Percentiles rank a stretch among this genome's conserved stretches.
These are phyloP conservation scores for Plantago lanceolata DNA, from an alignment of 305 asterid species.

Conservation along the genomic window DNA sequence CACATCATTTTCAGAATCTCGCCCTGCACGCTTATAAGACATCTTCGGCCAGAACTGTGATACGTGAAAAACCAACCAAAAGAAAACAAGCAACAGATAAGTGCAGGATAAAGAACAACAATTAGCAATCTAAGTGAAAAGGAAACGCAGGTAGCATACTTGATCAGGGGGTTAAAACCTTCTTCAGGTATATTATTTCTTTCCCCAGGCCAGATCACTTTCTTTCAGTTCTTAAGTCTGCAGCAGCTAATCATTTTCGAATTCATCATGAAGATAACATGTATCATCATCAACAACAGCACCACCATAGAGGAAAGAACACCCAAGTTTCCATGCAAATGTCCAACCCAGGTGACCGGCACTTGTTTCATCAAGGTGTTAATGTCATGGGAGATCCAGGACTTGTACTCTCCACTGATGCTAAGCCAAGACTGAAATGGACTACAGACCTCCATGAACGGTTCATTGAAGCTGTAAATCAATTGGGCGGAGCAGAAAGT, in stretches of 20 bases:
- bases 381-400: conserved; percentile 70
- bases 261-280: conserved; percentile 35
- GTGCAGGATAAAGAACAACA: conserved; percentile 31
- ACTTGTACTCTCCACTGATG: conserved; percentile 93
- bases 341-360: conserved; percentile 57
- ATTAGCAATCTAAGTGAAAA: conserved; percentile 33
- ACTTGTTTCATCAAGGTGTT: conserved; percentile 64
- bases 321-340: conserved; percentile 56
- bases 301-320: conserved; percentile 38
- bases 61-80: conserved; percentile 29
- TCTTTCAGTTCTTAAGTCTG: conserved; percentile 24
- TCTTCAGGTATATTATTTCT: conserved; percentile 40
- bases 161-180: conserved; percentile 8
- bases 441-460: conserved; percentile 91
- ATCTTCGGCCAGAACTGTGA: conserved; percentile 35
- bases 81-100: conserved; percentile 33
- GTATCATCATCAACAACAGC: conserved; percentile 74
- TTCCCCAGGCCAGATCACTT: conserved; percentile 10
- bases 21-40: conserved; percentile 48
- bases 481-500: conserved; percentile 99
- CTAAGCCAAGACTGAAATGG: conserved; percentile 98
- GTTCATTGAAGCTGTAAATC: conserved; percentile 92
- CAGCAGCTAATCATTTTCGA: conserved; percentile 30
- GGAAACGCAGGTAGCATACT: conserved; percentile 34
- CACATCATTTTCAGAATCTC: conserved; percentile 13